phyloP scores from a whole-genome alignment of 2,329 filamentous ascomycete species.

The Corinectria fuckeliana region DNA sequence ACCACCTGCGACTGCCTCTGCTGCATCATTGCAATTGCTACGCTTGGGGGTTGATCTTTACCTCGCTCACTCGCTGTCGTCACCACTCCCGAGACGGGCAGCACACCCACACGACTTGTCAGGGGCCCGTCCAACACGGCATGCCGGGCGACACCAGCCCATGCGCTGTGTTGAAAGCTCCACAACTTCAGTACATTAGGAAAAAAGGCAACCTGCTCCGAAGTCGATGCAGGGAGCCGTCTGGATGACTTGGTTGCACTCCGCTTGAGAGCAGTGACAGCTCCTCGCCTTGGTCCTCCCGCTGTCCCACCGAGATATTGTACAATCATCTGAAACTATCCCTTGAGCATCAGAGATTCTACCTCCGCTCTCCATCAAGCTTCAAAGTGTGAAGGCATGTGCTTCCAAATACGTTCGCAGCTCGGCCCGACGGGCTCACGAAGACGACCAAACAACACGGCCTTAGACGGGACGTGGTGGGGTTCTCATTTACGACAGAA shows the following conservation, averaged over 20 bases:
- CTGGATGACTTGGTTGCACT: slow-evolving; percentile 28
- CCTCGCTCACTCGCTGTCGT: not conserved
- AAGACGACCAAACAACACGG: slow-evolving; percentile 26
- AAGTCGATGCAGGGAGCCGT: slow-evolving; percentile 40
- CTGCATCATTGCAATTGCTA: too few species aligned
- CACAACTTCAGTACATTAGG: slow-evolving; percentile 20
- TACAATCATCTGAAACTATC: slow-evolving; percentile 42
- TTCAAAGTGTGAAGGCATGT: slow-evolving; percentile 19
- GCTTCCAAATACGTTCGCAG: slow-evolving; percentile 26
- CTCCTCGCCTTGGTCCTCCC: slow-evolving; percentile 35
- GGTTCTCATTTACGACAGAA: slow-evolving; percentile 15
- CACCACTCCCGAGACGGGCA: not conserved
- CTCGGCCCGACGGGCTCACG: slow-evolving; percentile 34
- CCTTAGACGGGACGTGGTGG: slow-evolving; percentile 12
- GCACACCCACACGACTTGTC: slow-evolving; percentile 2
- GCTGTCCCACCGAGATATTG: slow-evolving; percentile 37
- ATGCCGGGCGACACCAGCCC: slow-evolving; percentile 17
- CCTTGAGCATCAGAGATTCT: slow-evolving; percentile 22
- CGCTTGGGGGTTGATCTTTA: not conserved
- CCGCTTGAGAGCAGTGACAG: slow-evolving; percentile 33
- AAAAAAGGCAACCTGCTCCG: slow-evolving; percentile 33
- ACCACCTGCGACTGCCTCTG: not conserved
- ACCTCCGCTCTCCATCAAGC: slow-evolving; percentile 6
- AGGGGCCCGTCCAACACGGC: slow-evolving; percentile 22
- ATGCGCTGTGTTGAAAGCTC: slow-evolving; percentile 25